Evolutionary conservation across 805 yeast species (phyloP), one percentile per base, ranked within the genome.

Genomic region (Allodekkera sacchari): DNA sequence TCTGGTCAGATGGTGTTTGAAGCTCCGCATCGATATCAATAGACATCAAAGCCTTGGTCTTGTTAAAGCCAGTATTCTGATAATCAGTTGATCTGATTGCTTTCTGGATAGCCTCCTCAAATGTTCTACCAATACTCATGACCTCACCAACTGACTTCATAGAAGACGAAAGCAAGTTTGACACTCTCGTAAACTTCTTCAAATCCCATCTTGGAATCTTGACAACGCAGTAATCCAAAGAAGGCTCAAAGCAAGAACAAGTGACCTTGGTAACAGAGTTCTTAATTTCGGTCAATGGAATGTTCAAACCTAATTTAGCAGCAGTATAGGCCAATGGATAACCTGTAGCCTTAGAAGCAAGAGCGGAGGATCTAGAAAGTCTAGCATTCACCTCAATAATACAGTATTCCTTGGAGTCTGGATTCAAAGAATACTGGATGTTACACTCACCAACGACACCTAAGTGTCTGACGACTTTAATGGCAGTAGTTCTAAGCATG

Each of bases 371-470:
- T 61, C 98, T 79, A 20, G 96, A 88, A 49, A 89, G 71, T 67
- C 98, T 82, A 31, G 98, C 98, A 57, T 89, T 89, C 45, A 89
- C 98, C 67, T 89, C 98, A 59, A 89, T 89, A 47, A 89, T 85
- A 64, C 98, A 82, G 66, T 89, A 89, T 53, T 92, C 97, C 60
- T 83, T 80, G 38, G 94, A 79, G 62, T 77, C 73, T 38, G 98
- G 97, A 55, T 89, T 83, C 55, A 89, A 71, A 32, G 97, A 96
- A 55, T 89, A 89, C 63, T 89, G 98, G 52, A 89, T 85, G 66
- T 89, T 89, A 71, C 98, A 89, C 68, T 89, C 98, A 69, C 98
- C 98, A 55, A 89, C 97, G 55, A 89, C 98, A 51, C 97, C 97
- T 51, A 89, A 69, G 56, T 89, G 98, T 61, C 97, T 79, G 47